Conservation (phyloP, 1,284 basidiomycete genomes). For the Omphalotus olearius region DNA sequence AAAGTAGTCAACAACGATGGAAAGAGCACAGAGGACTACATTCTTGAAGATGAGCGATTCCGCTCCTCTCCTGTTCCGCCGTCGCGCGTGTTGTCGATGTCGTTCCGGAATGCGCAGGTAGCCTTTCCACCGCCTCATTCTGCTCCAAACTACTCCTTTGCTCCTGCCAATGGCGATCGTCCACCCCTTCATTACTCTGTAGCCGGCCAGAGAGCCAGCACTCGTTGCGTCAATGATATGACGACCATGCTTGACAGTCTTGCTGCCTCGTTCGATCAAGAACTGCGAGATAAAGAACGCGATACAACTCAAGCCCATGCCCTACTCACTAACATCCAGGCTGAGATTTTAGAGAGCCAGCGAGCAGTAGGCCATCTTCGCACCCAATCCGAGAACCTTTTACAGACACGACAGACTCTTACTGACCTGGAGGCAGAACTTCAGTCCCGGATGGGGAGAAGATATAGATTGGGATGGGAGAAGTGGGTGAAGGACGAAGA, state of each 20-base stretch:
- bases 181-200: constrained; percentile 83
- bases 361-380: constrained; percentile 71
- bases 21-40: constrained; percentile 98
- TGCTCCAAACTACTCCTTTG: constrained; percentile 38
- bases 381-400: constrained; percentile 63
- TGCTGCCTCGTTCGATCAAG: constrained; percentile 91
- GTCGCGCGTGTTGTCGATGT: constrained; percentile 61
- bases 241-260: constrained; percentile 85
- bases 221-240: constrained; percentile 81
- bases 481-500: constrained; percentile 89
- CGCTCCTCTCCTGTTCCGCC: constrained; percentile 81
- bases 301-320: constrained; percentile 91
- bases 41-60: constrained; percentile 97
- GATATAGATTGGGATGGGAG: constrained; percentile 86
- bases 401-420: constrained; percentile 59
- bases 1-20: constrained; percentile 95
- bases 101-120: constrained; percentile 63
- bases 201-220: constrained; percentile 85
- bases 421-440: constrained; percentile 66
- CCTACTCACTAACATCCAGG: constrained; percentile 83
- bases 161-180: constrained; percentile 50
- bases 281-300: constrained; percentile 88
- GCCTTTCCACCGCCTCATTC: constrained; percentile 42
- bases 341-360: constrained; percentile 89
- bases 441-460: constrained; percentile 70